phyloP scores from a whole-genome alignment of 768 basidiomycete species.

The Leccinum sublutescens region DNA sequence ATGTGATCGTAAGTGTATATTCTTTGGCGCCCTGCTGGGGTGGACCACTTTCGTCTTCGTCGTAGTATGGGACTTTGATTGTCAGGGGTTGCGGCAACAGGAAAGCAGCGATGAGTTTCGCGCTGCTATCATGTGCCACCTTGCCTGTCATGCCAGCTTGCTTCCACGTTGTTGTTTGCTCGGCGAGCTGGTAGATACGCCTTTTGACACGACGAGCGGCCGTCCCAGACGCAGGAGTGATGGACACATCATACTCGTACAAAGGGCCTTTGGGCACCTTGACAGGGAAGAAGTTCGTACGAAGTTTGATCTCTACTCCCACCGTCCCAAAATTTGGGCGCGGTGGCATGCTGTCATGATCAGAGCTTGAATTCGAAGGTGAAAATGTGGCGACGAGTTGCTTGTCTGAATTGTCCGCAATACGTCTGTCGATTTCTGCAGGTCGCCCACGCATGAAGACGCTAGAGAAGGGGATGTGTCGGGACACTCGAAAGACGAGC shows the following conservation, averaged over 20 bases:
- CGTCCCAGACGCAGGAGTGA: constrained; percentile 35
- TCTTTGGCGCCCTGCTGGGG: constrained; percentile 34
- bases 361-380: constrained; percentile 21
- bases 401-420: constrained; percentile 42
- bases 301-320: constrained; percentile 45
- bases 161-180: constrained; percentile 40
- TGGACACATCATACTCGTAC: constrained; percentile 48
- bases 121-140: constrained; percentile 48
- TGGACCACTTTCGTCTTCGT: constrained; percentile 43
- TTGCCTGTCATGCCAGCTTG: constrained; percentile 38
- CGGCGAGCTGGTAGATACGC: constrained; percentile 50
- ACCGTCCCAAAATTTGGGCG: constrained; percentile 47
- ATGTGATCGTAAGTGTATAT: constrained; percentile 45
- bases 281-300: constrained; percentile 54
- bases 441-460: constrained; percentile 38
- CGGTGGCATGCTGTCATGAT: constrained; percentile 37
- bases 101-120: constrained; percentile 44
- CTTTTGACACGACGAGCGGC: constrained; percentile 40
- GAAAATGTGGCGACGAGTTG: constrained; percentile 38
- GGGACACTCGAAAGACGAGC: not conserved
- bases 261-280: constrained; percentile 45
- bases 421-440: constrained; percentile 56
- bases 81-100: constrained; percentile 41
- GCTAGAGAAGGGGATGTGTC: constrained; percentile 23
- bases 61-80: constrained; percentile 41